Percentiles rank a stretch among this genome's conserved stretches.
Conservation (phyloP, 495 filamentous ascomycete species). For the Aspergillus nanangensis region DNA sequence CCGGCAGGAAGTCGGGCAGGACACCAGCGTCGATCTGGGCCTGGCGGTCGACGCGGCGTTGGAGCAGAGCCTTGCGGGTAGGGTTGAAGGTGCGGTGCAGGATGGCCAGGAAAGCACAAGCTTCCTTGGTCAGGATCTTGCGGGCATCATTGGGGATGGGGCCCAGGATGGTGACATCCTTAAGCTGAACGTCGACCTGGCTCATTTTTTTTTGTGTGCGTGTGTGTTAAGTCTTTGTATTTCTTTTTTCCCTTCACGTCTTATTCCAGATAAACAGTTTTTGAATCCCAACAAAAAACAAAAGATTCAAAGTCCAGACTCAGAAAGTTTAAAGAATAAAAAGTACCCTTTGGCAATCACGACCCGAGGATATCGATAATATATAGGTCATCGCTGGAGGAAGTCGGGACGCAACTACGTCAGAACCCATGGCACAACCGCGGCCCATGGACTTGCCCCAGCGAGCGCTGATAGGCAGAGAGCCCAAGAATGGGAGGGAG, state of each 20-base stretch:
- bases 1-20: constrained; percentile 92
- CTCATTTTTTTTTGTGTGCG: constrained; percentile 67
- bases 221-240: constrained; percentile 6
- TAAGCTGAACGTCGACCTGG: constrained; percentile 68
- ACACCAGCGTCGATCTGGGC: constrained; percentile 88
- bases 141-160: constrained; percentile 68
- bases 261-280: neutral
- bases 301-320: constrained; percentile 2
- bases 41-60: constrained; percentile 83
- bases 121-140: constrained; percentile 90
- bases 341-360: too few relatives aligned
- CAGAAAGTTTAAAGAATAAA: neutral
- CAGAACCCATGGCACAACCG: constrained; percentile 30
- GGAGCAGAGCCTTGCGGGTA: constrained; percentile 83
- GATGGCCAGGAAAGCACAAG: constrained; percentile 87
- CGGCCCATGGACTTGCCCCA: constrained; percentile 23
- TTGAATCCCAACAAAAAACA: constrained; percentile 2
- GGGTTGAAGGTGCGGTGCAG: constrained; percentile 92
- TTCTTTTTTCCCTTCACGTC: neutral
- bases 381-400: constrained; percentile 20
- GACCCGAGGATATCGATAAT: constrained; percentile 10
- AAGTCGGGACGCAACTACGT: constrained; percentile 25
- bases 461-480: constrained; percentile 1
- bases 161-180: constrained; percentile 84
- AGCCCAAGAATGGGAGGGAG: neutral